Base-by-base conservation (phyloP, 805 yeast genomes). In the Yarrowia porcina region DNA sequence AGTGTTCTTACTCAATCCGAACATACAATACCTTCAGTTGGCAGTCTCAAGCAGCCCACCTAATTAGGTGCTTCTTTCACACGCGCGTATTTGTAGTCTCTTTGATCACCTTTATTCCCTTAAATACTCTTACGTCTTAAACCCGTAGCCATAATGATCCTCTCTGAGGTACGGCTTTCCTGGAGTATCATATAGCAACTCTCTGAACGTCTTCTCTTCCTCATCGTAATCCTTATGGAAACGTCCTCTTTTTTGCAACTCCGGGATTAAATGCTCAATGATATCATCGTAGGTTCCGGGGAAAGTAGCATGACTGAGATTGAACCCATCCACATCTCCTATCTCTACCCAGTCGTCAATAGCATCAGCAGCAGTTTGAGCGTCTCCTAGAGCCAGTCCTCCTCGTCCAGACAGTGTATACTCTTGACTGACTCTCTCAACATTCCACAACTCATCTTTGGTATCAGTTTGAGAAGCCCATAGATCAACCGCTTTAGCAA, bases 311-410 rank as follows among this genome's bases (percentile, higher is more conserved):
- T 75, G 75, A 2, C 76, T 72, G 41, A 78, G 66, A 63, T 78
- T 78, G 66, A 78, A 77, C 1, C 81, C 81, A 65, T 78, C 82
- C 21, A 78, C 71, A 50, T 73, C 79, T 20, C 76, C 71, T 28
- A 72, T 68, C 15, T 73, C 74, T 5, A 75, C 76, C 76, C 78
- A 79, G 47, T 68, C 64, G 56, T 77, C 78, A 18, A 78, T 69
- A 64, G 72, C 73, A 63, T 78, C 78, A 9, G 79, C 80, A 21
- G 78, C 77, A 54, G 74, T 73, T 15, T 64, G 59, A 2, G 56
- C 38, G 23, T 49, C 56, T 32, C 56, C 56, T 4, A 49, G 39
- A 17, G 56, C 56, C 3, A 49, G 56, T 1, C 56, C 56, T 7
- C 56, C 56, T 49, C 56, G n/a, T 49, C 56, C 56, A 4, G 56